phyloP scores from a whole-genome alignment of 2,329 filamentous ascomycete genomes.

The Xylariaceae sp. region DNA sequence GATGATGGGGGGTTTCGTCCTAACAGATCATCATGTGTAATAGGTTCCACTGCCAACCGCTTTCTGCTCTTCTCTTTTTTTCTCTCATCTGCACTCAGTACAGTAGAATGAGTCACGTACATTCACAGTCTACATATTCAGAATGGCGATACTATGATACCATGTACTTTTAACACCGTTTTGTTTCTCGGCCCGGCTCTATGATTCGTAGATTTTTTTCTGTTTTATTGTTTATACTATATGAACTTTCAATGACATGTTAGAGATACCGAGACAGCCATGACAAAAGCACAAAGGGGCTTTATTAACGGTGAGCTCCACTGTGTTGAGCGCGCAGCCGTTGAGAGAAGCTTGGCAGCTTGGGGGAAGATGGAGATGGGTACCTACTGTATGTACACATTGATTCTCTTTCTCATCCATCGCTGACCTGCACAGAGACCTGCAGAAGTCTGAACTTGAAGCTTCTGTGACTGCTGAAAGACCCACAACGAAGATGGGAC shows the following conservation, averaged over 20 bases:
- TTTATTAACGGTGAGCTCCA: constrained; percentile 7
- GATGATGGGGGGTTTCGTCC: constrained; percentile 6
- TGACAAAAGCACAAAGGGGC: constrained; percentile 20
- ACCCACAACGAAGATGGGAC: constrained; percentile 1
- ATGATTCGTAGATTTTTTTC: too few relatives aligned
- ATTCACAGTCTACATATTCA: too few relatives aligned
- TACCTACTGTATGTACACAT: background rate
- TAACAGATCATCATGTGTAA: constrained; percentile 12
- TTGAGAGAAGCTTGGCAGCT: background rate
- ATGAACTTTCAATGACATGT: too few relatives aligned
- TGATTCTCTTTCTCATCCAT: constrained; percentile 2
- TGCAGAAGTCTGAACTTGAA: constrained; percentile 12
- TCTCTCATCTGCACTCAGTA: too few relatives aligned
- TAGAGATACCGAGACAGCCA: too few relatives aligned
- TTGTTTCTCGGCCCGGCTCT: too few relatives aligned
- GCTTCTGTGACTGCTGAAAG: constrained; percentile 10
- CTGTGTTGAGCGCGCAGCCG: background rate
- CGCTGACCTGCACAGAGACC: too few relatives aligned
- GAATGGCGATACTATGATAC: too few relatives aligned
- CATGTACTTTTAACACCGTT: too few relatives aligned
- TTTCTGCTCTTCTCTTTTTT: too few relatives aligned
- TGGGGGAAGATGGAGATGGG: background rate
- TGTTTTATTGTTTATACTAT: too few relatives aligned
- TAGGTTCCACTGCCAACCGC: background rate
- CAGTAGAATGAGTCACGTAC: too few relatives aligned